Base-by-base conservation (phyloP, 2,329 filamentous ascomycete species). In the Thielaviopsis populi region DNA sequence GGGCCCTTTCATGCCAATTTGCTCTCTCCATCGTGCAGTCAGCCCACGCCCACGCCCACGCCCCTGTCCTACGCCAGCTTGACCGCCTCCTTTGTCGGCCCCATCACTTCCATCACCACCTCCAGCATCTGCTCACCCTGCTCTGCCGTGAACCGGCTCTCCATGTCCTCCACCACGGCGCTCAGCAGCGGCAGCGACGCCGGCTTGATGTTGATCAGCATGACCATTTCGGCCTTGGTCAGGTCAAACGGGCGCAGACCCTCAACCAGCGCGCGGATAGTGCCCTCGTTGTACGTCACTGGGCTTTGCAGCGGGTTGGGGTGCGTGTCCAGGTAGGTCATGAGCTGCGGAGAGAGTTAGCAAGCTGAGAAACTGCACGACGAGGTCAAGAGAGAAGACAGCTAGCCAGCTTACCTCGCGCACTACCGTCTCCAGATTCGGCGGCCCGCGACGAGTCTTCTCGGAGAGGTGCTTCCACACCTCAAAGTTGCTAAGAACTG, bases 401-500 rank as follows among this genome's bases (percentile, higher is more conserved):
- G 69, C 73, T 56, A 7, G 30, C 27, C 10, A 33, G 69, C 73
- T 56, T 74, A 88, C 86, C 78, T 89, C 86, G 71, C 78, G 80
- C 62, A 86, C 78, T 27, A 87, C 74, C 0, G 79, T 83, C 69
- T 83, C 80, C 2, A 84, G 75, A 67, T 85, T 85, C 27, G 75
- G 76, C 1, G 82, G 81, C 2, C 80, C 77, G 48, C 78, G 76
- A 17, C 77, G 78, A 67, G 79, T 79, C 62, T 75, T 73, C 58
- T 84, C 79, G 5, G 75, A 74, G 46, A 90, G 74, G 69, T 88
- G 86, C 64, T 80, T 77, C 69, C 84, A 85, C 67, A 90, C 86
- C 76, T 90, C 87, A 68, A 82, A 86, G 73, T 90, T 90, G 71
- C 83, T 83, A 70, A 91, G 77, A 50, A 85, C 79, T 4, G 85